Evolutionary conservation across 352 stramenopile genomes (phyloP), one percentile per base, ranked within the genome.

Genomic region (Phytophthora syringae): DNA sequence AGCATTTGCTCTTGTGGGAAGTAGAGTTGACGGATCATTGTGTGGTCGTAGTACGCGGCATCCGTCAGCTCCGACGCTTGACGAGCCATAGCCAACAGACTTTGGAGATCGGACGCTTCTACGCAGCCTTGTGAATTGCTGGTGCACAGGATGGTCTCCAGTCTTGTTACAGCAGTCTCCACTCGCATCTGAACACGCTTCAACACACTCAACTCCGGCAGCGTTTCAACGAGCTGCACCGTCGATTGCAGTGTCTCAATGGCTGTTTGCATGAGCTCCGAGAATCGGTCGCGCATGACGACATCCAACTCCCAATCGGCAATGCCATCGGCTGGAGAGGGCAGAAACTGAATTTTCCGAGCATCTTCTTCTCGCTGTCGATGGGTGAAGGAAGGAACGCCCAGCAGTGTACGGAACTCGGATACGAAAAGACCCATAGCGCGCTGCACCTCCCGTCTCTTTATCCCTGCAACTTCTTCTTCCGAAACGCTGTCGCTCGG

Each of bases 301-400:
- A 80, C 48, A 44, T 93, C 86, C 43, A 95, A 45, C 32, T 95
- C 86, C 86, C 86, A 95, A 40, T 92, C 76, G 0, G 84, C 70
- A 43, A 95, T 72, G 0, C 84, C 86, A 28, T 87, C 67, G 1
- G 49, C 40, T 7, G 67, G 43, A 6, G 86, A 88, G 3, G 86
- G 61, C 9, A 93, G 57, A 39, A 92, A 92, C 22, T 57, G 25
- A 24, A 86, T 28, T 37, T 34, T 52, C 16, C 22, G 56, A 30
- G 13, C 24, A 18, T 64, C 32, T 30, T 79, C 70, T n/a, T 63
- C 36, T 25, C 27, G 60, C 43, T 84, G 78, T 2, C 80, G 84
- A 25, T 73, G 45, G 52, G 43, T 36, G 50, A 91, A 91, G 9
- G 77, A 80, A 9, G 77, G 72, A n/a, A 90, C 65, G 2, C 82